phyloP scores from a whole-genome alignment of 352 stramenopile genomes.

The Globisporangium paroecandrum region DNA sequence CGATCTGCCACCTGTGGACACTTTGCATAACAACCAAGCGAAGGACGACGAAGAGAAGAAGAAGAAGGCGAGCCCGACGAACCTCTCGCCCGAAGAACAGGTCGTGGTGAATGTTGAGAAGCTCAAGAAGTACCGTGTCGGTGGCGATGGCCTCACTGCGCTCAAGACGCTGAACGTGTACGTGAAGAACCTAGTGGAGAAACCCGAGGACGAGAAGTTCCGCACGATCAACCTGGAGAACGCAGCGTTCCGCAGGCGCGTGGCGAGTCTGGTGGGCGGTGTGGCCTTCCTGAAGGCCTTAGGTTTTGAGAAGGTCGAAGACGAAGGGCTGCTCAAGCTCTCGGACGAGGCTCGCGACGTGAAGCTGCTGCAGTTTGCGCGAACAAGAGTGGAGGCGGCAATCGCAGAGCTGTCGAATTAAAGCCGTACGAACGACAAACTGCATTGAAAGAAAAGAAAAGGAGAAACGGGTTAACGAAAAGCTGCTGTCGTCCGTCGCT shows the following conservation, averaged over 20 bases:
- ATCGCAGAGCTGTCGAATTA: conserved; percentile 54
- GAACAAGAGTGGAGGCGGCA: conserved; percentile 47
- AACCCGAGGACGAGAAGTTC: conserved; percentile 89
- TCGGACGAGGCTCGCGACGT: conserved; percentile 56
- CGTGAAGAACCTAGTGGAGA: conserved; percentile 85
- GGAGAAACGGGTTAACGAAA: neutral
- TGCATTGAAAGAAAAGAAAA: neutral
- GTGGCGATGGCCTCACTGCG: conserved; percentile 70
- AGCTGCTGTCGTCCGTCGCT: neutral
- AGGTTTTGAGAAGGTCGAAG: conserved; percentile 88
- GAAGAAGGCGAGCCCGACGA: conserved; percentile 37
- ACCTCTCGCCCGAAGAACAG: conserved; percentile 60
- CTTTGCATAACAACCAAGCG: conserved; percentile 14
- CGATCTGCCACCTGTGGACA: conserved; percentile 41
- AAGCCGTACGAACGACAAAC: neutral
- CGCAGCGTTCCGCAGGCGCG: conserved; percentile 86
- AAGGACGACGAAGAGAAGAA: conserved; percentile 23
- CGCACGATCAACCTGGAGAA: conserved; percentile 90
- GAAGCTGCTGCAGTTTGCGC: conserved; percentile 60
- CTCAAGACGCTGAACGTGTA: conserved; percentile 87
- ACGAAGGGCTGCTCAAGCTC: conserved; percentile 62
- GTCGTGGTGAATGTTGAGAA: conserved; percentile 72
- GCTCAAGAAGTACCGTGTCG: conserved; percentile 85
- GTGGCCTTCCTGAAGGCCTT: conserved; percentile 81
- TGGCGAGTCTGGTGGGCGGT: conserved; percentile 80